A percentile compares a stretch with the other conserved stretches of the same genome.
These are phyloP conservation scores for Xylaria palmicola DNA, from an alignment of 495 filamentous ascomycete genomes.

Conservation along the genomic window DNA sequence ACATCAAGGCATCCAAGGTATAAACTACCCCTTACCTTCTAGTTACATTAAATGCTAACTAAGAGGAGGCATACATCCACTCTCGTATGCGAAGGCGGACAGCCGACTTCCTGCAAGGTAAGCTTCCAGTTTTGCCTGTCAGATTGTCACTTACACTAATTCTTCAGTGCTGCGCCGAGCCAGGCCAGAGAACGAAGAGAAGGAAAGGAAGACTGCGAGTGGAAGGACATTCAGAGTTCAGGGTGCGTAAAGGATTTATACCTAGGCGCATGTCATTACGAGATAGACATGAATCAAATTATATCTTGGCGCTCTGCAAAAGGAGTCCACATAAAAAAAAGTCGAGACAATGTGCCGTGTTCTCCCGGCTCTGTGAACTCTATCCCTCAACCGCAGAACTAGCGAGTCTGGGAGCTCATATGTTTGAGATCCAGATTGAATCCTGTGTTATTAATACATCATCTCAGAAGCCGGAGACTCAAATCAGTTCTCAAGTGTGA, in stretches of 20 bases:
- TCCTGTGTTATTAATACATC: background rate
- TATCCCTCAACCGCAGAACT: background rate
- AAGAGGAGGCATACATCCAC: constrained; percentile 87
- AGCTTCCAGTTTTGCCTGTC: constrained; percentile 34
- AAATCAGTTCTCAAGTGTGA: too few species aligned
- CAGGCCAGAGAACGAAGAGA: constrained; percentile 91
- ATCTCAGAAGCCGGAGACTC: too few species aligned
- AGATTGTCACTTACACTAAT: constrained; percentile 2
- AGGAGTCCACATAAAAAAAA: too few species aligned
- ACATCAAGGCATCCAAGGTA: constrained; percentile 98
- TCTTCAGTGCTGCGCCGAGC: constrained; percentile 79
- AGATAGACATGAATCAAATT: background rate
- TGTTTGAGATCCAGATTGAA: background rate
- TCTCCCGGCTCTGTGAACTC: background rate
- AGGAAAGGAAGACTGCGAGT: constrained; percentile 96
- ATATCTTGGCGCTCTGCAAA: background rate
- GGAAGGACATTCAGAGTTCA: constrained; percentile 85
- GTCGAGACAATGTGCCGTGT: too few species aligned
- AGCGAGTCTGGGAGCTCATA: background rate
- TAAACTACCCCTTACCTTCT: constrained; percentile 4
- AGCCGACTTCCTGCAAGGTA: constrained; percentile 96
- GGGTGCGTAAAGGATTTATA: constrained; percentile 19
- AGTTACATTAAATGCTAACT: constrained; percentile 7
- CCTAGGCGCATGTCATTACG: background rate
- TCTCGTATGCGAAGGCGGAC: constrained; percentile 95